Conservation (phyloP, 257 asterid genomes). For the Perilla frutescens region DNA sequence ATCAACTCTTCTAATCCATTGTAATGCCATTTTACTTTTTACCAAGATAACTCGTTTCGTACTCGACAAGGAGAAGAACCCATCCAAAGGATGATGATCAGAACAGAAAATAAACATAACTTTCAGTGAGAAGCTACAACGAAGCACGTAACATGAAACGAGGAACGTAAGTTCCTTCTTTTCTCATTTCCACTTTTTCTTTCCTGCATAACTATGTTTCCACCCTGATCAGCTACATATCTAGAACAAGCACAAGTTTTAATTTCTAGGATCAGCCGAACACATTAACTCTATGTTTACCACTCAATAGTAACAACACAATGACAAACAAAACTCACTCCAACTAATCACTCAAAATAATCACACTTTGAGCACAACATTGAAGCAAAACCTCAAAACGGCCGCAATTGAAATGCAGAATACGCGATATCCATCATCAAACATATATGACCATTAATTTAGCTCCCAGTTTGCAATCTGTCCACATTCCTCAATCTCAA, state of each 20-base stretch:
- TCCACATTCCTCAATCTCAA: conserved; percentile 9
- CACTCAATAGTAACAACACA: not conserved
- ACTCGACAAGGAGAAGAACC: not conserved
- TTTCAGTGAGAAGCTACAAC: not conserved
- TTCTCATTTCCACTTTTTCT: conserved; percentile 3
- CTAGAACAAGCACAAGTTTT: not conserved
- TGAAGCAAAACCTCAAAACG: not conserved
- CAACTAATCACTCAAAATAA: not conserved
- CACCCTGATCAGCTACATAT: not conserved
- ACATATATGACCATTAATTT: not conserved
- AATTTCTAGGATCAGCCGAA: too few species aligned
- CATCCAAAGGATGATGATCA: not conserved
- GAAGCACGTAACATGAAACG: not conserved
- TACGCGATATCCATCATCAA: not conserved
- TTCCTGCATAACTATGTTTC: not conserved
- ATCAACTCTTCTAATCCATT: not conserved
- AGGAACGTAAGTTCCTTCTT: too few species aligned
- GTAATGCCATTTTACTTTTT: not conserved
- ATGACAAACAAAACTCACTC: not conserved
- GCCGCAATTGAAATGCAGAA: not conserved
- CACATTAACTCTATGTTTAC: too few species aligned
- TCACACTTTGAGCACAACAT: not conserved
- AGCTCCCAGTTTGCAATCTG: not conserved
- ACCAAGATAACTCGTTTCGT: not conserved
- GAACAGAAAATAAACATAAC: not conserved